These are phyloP conservation scores for Crataegus laevigata DNA, from an alignment of 306 rosid species.

Conservation along the genomic window DNA sequence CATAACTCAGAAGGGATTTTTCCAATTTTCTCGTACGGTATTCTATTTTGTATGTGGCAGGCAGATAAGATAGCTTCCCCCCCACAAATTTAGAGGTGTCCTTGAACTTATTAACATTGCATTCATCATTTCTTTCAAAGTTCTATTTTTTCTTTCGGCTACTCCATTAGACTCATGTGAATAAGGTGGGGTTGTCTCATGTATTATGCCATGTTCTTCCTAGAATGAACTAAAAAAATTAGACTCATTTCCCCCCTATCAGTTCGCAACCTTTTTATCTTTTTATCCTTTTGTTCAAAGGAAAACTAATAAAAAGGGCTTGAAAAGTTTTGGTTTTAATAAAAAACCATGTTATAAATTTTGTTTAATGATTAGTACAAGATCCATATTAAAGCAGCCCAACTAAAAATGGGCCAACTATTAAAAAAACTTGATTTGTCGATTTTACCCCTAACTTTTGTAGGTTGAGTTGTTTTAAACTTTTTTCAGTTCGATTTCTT, in stretches of 20 bases:
- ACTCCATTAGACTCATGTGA: not conserved
- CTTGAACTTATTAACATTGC: not conserved
- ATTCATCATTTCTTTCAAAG: not conserved
- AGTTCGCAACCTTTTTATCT: not conserved
- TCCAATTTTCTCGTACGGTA: not conserved
- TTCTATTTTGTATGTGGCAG: slow-evolving; percentile 1
- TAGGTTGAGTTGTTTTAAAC: too few relatives aligned
- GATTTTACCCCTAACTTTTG: too few relatives aligned
- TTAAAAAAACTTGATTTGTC: too few relatives aligned
- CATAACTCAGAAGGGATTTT: not conserved
- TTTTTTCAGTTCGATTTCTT: too few relatives aligned
- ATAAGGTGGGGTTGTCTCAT: not conserved
- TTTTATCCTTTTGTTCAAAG: too few relatives aligned
- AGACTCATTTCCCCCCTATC: not conserved
- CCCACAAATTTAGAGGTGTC: not conserved
- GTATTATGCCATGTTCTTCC: not conserved
- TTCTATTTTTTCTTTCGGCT: slow-evolving; percentile 2
- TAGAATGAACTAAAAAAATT: not conserved
- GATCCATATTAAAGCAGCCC: too few relatives aligned
- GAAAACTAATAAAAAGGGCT: too few relatives aligned
- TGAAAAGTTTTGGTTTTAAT: too few relatives aligned
- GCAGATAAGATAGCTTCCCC: not conserved
- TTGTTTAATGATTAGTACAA: too few relatives aligned
- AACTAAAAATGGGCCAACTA: too few relatives aligned
- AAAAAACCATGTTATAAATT: too few relatives aligned